phyloP scores from a whole-genome alignment of 2,329 filamentous ascomycete species.

The Fusarium nanum region DNA sequence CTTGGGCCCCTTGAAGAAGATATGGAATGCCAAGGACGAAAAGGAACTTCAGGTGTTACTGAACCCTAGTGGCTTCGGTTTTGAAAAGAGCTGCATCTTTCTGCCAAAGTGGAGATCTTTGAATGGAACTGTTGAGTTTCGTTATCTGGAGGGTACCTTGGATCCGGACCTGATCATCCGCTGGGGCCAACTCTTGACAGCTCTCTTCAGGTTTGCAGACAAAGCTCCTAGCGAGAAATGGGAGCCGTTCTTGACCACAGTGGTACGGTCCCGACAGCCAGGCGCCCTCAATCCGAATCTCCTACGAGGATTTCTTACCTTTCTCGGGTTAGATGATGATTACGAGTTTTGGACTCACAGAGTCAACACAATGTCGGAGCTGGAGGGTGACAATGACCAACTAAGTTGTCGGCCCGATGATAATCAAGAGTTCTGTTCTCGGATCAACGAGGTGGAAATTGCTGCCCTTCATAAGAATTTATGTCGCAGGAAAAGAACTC shows the following conservation, averaged over 20 bases:
- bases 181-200: conserved; percentile 33
- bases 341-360: conserved; percentile 23
- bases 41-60: neutral
- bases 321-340: conserved; percentile 25
- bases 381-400: neutral
- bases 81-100: conserved; percentile 10
- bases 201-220: conserved; percentile 40
- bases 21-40: conserved; percentile 10
- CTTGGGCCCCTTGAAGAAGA: conserved; percentile 7
- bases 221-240: conserved; percentile 24
- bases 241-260: conserved; percentile 3
- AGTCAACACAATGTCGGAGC: neutral
- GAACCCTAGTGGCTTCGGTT: neutral
- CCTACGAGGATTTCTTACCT: conserved; percentile 18
- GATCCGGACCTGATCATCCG: conserved; percentile 34
- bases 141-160: conserved; percentile 34
- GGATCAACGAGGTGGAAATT: neutral
- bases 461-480: neutral
- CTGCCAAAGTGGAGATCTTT: neutral
- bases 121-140: conserved; percentile 36
- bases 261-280: neutral
- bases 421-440: neutral
- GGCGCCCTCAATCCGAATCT: conserved; percentile 2
- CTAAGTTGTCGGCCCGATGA: neutral
- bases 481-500: conserved; percentile 10